Base-by-base conservation (phyloP, 164 flowering plant species). In the Piper betle region DNA sequence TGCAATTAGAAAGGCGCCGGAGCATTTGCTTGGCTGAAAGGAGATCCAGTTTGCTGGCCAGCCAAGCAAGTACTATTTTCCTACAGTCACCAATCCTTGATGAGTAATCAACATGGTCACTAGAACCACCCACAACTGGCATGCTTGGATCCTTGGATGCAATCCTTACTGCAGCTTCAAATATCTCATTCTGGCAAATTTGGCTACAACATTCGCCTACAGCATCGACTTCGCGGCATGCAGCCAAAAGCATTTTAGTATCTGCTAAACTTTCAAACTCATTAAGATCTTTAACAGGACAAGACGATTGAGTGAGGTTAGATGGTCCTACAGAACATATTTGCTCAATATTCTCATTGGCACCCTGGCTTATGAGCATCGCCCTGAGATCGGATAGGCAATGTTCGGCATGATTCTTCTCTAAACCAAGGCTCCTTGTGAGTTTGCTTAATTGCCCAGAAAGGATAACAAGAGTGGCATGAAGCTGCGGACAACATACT, bases 401-500 rank as follows among this genome's bases (percentile, higher is more conserved):
- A 65, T 81, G 80, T 37, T 75, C 77, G 13, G 99, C 90, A 19
- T 53, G 70, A 11, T 76, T 82, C 50, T 62, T 73, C 63, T 88
- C 85, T 62, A 93, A 70, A 62, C 91, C 87, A 67, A 93, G 99
- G 4, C 61, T 37, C 20, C 78, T 77, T 7, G 87, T 81, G 15
- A 64, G 52, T 75, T 77, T 85, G 71, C 99, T 88, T 37, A 82
- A 79, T 64, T 84, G 87, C 6, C 99, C 99, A 61, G 85, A 64
- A 55, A 93, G 95, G 69, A 93, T 76, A 3, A 65, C 68, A 37
- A 93, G 68, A 57, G 85, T 83, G 43, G 97, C 86, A 50, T 86
- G 80, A 65, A 88, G 67, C 65, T 93, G 99, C 0, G 99, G 99
- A 68, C 99, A 93, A 66, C 99, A 93, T 46, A 93, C 80, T 58